These are phyloP conservation scores for Paxillus ammoniavirescens DNA, from an alignment of 768 basidiomycete genomes.

Conservation along the genomic window DNA sequence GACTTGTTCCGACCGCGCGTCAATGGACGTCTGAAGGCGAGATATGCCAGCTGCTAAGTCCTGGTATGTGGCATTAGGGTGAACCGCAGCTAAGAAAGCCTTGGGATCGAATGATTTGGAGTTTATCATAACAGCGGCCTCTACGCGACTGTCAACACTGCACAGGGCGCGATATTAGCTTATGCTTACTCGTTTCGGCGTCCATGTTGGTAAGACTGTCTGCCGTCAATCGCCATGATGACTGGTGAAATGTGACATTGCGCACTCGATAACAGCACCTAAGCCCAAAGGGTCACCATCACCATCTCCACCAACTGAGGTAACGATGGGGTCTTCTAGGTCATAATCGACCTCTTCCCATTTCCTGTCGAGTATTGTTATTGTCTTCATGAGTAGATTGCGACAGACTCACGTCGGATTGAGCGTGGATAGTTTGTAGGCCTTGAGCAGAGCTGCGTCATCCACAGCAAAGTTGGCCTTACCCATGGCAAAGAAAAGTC, in stretches of 20 bases:
- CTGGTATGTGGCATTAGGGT: constrained; percentile 94
- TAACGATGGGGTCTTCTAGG: constrained; percentile 67
- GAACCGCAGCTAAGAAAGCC: constrained; percentile 83
- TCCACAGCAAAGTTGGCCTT: constrained; percentile 70
- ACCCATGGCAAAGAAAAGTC: constrained; percentile 40
- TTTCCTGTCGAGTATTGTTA: constrained; percentile 43
- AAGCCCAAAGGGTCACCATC: constrained; percentile 82
- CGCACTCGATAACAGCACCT: constrained; percentile 61
- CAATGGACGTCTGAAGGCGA: constrained; percentile 75
- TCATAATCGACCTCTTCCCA: constrained; percentile 94
- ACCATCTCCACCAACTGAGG: constrained; percentile 54
- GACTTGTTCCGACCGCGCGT: constrained; percentile 91
- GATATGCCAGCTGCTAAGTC: constrained; percentile 80
- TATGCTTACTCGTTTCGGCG: constrained; percentile 64
- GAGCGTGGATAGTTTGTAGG: constrained; percentile 80
- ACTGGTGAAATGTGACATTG: constrained; percentile 9
- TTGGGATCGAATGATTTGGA: constrained; percentile 98
- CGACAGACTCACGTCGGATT: constrained; percentile 62
- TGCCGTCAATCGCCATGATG: constrained; percentile 1
- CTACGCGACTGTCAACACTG: constrained; percentile 35
- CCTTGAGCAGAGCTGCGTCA: constrained; percentile 80
- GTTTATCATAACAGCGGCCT: constrained; percentile 78
- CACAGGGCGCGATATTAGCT: constrained; percentile 7
- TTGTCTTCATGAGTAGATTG: neutral
- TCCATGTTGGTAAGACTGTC: constrained; percentile 65